A percentile compares a stretch with the other conserved stretches of the same genome.
These are phyloP conservation scores for Fomitopsis pinicola DNA, from an alignment of 1,284 basidiomycete genomes.

Conservation along the genomic window DNA sequence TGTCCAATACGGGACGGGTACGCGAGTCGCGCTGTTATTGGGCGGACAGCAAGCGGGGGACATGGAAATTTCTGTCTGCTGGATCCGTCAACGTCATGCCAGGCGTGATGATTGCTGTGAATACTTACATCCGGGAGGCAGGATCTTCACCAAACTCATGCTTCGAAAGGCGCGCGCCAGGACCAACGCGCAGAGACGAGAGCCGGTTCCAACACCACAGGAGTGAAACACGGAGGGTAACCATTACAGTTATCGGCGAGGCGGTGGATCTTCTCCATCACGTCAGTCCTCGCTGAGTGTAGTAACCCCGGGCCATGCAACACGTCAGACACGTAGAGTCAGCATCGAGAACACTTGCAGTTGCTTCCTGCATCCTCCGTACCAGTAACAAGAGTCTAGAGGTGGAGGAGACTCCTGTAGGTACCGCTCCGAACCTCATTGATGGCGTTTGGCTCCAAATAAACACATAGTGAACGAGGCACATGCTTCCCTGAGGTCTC, in stretches of 20 bases:
- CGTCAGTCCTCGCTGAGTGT: slow-evolving; percentile 96
- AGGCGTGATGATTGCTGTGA: too few species aligned
- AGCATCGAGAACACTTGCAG: slow-evolving; percentile 61
- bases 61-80: too few species aligned
- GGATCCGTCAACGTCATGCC: too few species aligned
- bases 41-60: too few species aligned
- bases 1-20: too few species aligned
- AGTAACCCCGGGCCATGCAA: slow-evolving; percentile 81
- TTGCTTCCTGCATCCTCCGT: slow-evolving; percentile 99
- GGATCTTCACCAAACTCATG: too few species aligned
- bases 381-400: slow-evolving; percentile 96
- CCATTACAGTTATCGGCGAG: slow-evolving; percentile 97
- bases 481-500: slow-evolving; percentile 97
- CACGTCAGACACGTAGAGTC: slow-evolving; percentile 1
- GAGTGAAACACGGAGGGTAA: slow-evolving; percentile 99
- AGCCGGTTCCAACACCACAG: slow-evolving; percentile 99
- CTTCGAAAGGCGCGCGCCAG: too few species aligned
- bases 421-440: slow-evolving; percentile 96
- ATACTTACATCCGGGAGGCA: too few species aligned
- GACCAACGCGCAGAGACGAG: slow-evolving; percentile 96
- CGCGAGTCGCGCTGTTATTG: too few species aligned
- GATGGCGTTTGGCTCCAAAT: slow-evolving; percentile 96
- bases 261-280: slow-evolving; percentile 96
- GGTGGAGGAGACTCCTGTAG: slow-evolving; percentile 97
- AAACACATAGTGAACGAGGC: slow-evolving; percentile 95